These are phyloP conservation scores for Saturnispora gosingensis DNA, from an alignment of 805 yeast species.

Conservation along the genomic window DNA sequence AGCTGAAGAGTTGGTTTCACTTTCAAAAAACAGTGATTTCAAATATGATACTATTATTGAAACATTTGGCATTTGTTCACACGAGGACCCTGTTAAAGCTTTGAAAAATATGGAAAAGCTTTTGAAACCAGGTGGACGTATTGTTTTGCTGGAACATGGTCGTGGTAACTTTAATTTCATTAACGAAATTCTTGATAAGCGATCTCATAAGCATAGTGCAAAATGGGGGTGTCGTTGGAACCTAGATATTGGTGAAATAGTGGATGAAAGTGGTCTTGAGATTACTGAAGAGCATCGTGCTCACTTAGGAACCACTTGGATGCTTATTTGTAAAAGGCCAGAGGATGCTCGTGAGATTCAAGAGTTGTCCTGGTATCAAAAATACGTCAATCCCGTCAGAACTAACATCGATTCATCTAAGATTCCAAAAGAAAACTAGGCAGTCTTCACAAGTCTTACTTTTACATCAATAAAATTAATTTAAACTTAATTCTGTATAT, in stretches of 20 bases:
- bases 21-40: conserved; percentile 32
- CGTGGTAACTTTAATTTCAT: conserved; percentile 71
- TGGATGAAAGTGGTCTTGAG: conserved; percentile 76
- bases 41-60: conserved; percentile 89
- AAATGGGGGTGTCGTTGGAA: conserved; percentile 99
- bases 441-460: not conserved
- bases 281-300: conserved; percentile 70
- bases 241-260: conserved; percentile 79
- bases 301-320: conserved; percentile 92
- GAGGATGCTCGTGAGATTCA: conserved; percentile 45
- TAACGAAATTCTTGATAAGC: conserved; percentile 69
- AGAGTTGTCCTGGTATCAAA: conserved; percentile 42
- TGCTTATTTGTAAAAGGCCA: conserved; percentile 66
- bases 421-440: not conserved
- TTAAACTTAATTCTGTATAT: not conserved
- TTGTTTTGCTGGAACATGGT: conserved; percentile 87
- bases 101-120: conserved; percentile 62
- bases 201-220: conserved; percentile 75
- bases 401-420: conserved; percentile 27
- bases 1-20: conserved; percentile 67
- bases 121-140: conserved; percentile 83
- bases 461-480: not conserved
- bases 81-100: conserved; percentile 83
- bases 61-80: conserved; percentile 94
- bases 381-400: conserved; percentile 32